Percentiles rank a stretch among this genome's conserved stretches.
phyloP scores from a whole-genome alignment of 2,329 filamentous ascomycete genomes.

The Colletotrichum orbiculare region DNA sequence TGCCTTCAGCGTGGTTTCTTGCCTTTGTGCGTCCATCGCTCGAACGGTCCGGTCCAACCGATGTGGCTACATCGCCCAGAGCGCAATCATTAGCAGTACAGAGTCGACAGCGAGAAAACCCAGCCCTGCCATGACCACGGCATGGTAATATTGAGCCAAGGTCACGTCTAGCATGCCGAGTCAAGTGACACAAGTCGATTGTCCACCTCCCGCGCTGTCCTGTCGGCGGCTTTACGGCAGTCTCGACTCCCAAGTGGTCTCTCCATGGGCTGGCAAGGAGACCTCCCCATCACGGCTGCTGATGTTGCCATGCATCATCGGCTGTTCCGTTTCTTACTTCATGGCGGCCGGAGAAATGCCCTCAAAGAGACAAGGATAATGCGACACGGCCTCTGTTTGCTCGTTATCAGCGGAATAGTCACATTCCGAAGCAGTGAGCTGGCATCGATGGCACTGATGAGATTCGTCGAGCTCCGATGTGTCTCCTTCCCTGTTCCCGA shows the following conservation, averaged over 20 bases:
- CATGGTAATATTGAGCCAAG: neutral
- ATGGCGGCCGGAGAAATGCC: conserved; percentile 18
- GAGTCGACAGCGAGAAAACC: conserved; percentile 26
- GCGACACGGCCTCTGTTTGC: conserved; percentile 34
- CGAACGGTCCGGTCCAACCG: conserved; percentile 55
- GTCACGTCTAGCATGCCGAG: conserved; percentile 28
- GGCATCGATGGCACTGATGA: conserved; percentile 3
- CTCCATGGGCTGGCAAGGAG: conserved; percentile 5
- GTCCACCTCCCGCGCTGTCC: conserved; percentile 40
- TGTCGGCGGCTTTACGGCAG: conserved; percentile 40
- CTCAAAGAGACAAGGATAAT: conserved; percentile 13
- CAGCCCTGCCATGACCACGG: neutral
- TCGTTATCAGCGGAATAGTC: conserved; percentile 8
- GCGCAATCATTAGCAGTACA: conserved; percentile 43
- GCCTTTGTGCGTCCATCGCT: conserved; percentile 43
- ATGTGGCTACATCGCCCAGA: conserved; percentile 48
- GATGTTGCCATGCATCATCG: conserved; percentile 21
- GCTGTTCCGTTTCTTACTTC: conserved; percentile 36
- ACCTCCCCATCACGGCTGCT: conserved; percentile 26
- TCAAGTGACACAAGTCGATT: conserved; percentile 45
- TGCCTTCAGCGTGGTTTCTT: conserved; percentile 29
- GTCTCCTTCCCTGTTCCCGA: conserved; percentile 16
- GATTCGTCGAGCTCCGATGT: conserved; percentile 1
- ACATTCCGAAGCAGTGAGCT: conserved; percentile 24
- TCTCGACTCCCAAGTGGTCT: conserved; percentile 38